phyloP scores from a whole-genome alignment of 148 eudicot genomes.

The Vaccinium darrowii region DNA sequence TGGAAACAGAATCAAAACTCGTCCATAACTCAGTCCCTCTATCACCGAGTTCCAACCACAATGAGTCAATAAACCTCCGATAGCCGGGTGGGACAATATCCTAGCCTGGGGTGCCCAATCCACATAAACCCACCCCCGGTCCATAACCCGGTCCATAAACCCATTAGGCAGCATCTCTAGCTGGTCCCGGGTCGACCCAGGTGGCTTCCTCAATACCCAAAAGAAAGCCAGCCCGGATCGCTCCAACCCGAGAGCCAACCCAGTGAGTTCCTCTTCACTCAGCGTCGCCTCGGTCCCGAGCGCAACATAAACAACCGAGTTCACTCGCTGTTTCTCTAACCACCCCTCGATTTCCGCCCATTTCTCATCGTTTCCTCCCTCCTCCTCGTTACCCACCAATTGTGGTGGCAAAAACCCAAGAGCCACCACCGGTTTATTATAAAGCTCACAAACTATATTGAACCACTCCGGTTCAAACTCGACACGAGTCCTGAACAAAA shows the following conservation, averaged over 20 bases:
- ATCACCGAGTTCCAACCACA: conserved; percentile 66
- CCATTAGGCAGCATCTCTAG: conserved; percentile 50
- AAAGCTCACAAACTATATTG: conserved; percentile 41
- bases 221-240: conserved; percentile 49
- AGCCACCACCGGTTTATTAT: conserved; percentile 46
- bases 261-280: conserved; percentile 36
- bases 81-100: conserved; percentile 52
- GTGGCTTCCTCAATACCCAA: conserved; percentile 47
- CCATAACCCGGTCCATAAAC: conserved; percentile 32
- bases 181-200: conserved; percentile 20
- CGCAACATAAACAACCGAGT: conserved; percentile 62
- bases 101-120: conserved; percentile 69
- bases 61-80: conserved; percentile 65
- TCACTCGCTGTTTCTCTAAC: conserved; percentile 38
- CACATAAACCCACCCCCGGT: conserved; percentile 36
- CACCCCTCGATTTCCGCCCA: conserved; percentile 41
- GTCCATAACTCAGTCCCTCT: conserved; percentile 29
- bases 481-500: conserved; percentile 40
- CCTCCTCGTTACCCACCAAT: not conserved
- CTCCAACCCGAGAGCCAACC: conserved; percentile 66
- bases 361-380: conserved; percentile 1
- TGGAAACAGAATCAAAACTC: conserved; percentile 55
- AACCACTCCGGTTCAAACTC: conserved; percentile 65
- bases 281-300: conserved; percentile 62
- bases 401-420: conserved; percentile 51